Evolutionary conservation across 2,329 filamentous ascomycete species (phyloP).

Genomic region (Sclerotinia minor): DNA sequence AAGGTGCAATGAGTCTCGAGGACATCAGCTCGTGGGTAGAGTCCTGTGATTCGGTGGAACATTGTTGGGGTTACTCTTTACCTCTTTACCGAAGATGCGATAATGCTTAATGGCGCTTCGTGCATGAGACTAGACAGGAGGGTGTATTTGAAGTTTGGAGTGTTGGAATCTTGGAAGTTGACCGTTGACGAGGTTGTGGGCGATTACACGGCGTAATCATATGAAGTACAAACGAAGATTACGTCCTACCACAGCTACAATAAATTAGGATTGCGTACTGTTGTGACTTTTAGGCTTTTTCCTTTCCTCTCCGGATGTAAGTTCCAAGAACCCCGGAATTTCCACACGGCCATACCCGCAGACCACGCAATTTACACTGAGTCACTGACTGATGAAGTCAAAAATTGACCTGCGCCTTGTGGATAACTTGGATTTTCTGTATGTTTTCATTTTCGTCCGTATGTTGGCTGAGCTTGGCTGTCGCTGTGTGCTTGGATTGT

Average conservation of each 20-base stretch:
- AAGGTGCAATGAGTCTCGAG: constrained; percentile 24
- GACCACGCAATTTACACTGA: constrained; percentile 3
- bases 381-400: background rate
- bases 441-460: background rate
- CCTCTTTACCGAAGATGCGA: constrained; percentile 19
- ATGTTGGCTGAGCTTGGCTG: constrained; percentile 12
- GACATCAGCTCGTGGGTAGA: constrained; percentile 23
- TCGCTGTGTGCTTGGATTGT: constrained; percentile 1
- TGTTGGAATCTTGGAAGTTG: constrained; percentile 2
- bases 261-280: constrained; percentile 22
- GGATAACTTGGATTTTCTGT: background rate
- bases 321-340: constrained; percentile 24
- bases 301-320: constrained; percentile 23
- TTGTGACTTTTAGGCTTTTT: constrained; percentile 18
- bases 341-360: constrained; percentile 26
- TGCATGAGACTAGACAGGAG: constrained; percentile 13
- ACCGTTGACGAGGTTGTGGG: constrained; percentile 23
- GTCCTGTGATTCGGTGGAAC: constrained; percentile 14
- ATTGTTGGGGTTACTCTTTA: constrained; percentile 6
- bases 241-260: constrained; percentile 23
- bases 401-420: background rate
- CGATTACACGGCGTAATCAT: constrained; percentile 18
- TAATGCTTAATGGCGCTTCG: constrained; percentile 19
- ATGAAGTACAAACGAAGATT: constrained; percentile 24
- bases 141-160: background rate